Base-by-base conservation (phyloP, 2,329 filamentous ascomycete genomes). In the Arthroderma uncinatum region DNA sequence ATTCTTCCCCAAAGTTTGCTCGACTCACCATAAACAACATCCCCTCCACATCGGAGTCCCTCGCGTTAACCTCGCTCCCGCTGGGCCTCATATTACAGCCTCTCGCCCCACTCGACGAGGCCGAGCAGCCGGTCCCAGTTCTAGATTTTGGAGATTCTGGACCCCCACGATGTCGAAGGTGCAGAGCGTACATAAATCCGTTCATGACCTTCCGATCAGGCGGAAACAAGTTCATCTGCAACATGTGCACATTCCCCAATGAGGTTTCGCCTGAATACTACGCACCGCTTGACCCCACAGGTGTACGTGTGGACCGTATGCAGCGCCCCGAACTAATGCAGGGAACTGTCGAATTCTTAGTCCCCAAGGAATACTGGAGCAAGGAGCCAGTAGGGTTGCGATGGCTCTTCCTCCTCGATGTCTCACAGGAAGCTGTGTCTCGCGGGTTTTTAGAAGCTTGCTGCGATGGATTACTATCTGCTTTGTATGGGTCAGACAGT, bases 311-410 rank as follows among this genome's bases (percentile, higher is more conserved):
- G 53, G 93, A 98, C 72, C 83, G 93, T 53, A 82, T 91, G 67
- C 87, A 94, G 68, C 81, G 93, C 55, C 91, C 92, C 0, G 93
- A 98, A 73, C 78, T 98, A 65, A 88, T 85, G 65, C 82, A 89
- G 57, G 93, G 93, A 37, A 97, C 93, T 0, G 92, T 97, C 48
- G 93, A 98, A 69, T 98, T 95, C 68, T 79, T 93, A 59, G 94
- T 98, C 12, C 93, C 93, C 14, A 97, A 96, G 74, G 93, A 98
- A 74, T 98, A 98, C 74, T 98, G 91, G 89, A 92, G 89, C 23
- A 93, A 92, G 71, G 86, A 94, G 69, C 93, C 93, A 0, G 87
- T 93, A 12, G 90, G 89, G 23, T 71, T 97, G 65, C 84, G 86
- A 59, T 95, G 86, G 82, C 76, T 98, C 9, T 98, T 98, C 71